Conservation (phyloP, 1,284 basidiomycete species). For the Cryptococcus sp. region DNA sequence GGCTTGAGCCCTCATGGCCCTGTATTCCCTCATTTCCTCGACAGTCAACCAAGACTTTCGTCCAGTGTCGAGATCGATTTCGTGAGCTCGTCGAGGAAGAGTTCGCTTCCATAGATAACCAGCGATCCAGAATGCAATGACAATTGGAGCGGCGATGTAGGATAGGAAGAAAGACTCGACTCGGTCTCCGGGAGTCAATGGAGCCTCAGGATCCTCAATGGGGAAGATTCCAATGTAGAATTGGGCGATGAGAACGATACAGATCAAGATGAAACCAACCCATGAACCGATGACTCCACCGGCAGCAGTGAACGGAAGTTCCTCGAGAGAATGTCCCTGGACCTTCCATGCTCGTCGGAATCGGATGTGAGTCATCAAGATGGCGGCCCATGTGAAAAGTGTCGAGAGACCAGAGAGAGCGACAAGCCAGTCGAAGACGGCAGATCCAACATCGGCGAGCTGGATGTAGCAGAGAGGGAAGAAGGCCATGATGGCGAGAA, state of each 20-base stretch:
- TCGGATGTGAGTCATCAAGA: constrained; percentile 44
- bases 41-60: constrained; percentile 49
- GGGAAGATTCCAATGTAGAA: constrained; percentile 40
- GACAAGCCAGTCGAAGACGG: constrained; percentile 50
- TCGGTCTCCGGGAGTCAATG: constrained; percentile 21
- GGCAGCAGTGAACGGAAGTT: constrained; percentile 52
- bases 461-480: constrained; percentile 48
- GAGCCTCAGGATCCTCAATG: constrained; percentile 17
- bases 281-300: constrained; percentile 51
- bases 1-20: constrained; percentile 33
- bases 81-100: constrained; percentile 33
- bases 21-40: constrained; percentile 43
- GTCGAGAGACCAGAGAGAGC: constrained; percentile 53
- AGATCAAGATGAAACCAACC: constrained; percentile 44
- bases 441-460: constrained; percentile 29
- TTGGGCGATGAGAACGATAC: constrained; percentile 40
- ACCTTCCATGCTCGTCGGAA: constrained; percentile 52
- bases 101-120: constrained; percentile 45
- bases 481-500: constrained; percentile 42
- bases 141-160: constrained; percentile 48
- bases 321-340: constrained; percentile 50
- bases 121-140: constrained; percentile 40
- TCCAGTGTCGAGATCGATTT: constrained; percentile 50
- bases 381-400: constrained; percentile 51
- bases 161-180: constrained; percentile 51